Evolutionary conservation across 176 grass and related monocot species (phyloP).

Genomic region (Rhynchospora pubera): DNA sequence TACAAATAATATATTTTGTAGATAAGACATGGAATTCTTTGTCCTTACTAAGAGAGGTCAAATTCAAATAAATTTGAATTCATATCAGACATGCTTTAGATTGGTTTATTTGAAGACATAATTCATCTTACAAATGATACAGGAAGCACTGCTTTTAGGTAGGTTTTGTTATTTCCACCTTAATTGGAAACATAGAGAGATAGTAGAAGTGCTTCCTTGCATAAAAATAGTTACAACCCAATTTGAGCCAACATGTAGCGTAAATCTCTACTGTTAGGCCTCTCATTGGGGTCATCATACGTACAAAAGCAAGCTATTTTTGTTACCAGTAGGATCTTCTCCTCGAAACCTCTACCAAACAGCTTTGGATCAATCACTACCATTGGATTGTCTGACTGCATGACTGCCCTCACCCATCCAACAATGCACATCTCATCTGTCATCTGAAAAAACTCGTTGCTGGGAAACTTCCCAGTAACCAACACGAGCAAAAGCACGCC

Average conservation of each 20-base stretch:
- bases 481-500: slow-evolving; percentile 77
- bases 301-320: slow-evolving; percentile 71
- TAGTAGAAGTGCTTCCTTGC: not conserved
- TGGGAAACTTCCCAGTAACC: slow-evolving; percentile 61
- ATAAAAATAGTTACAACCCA: slow-evolving; percentile 11
- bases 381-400: slow-evolving; percentile 14
- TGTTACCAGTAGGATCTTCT: slow-evolving; percentile 57
- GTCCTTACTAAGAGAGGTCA: not conserved
- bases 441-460: slow-evolving; percentile 47
- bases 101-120: not conserved
- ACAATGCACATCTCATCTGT: slow-evolving; percentile 48
- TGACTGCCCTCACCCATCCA: slow-evolving; percentile 39
- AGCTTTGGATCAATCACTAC: slow-evolving; percentile 43
- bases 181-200: not conserved
- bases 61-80: not conserved
- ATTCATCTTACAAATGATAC: not conserved
- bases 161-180: not conserved
- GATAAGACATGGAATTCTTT: not conserved
- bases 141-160: not conserved
- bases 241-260: slow-evolving; percentile 51
- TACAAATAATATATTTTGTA: not conserved
- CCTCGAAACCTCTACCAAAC: slow-evolving; percentile 32
- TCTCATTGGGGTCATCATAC: slow-evolving; percentile 38
- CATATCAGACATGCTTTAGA: not conserved
- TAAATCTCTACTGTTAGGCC: slow-evolving; percentile 58